phyloP scores from a whole-genome alignment of 495 filamentous ascomycete genomes.

The Mycothermus thermophilus region DNA sequence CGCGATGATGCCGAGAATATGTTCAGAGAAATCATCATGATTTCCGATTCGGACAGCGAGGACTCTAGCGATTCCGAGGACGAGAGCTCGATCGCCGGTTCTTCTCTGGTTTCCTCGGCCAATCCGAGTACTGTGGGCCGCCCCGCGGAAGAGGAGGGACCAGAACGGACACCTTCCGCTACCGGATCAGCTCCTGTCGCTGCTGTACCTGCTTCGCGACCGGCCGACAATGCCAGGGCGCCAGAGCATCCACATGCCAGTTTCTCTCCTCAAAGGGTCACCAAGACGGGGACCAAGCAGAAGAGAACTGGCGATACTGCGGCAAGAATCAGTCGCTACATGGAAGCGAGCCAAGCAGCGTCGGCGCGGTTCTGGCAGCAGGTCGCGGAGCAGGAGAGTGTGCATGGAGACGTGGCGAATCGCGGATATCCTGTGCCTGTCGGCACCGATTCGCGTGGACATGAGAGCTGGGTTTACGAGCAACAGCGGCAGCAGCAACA shows the following conservation, averaged over 20 bases:
- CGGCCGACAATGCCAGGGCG: background rate
- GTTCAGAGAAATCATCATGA: conserved; percentile 66
- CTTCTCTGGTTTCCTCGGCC: too few relatives aligned
- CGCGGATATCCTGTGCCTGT: too few relatives aligned
- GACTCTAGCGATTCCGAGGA: conserved; percentile 29
- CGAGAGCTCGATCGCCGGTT: conserved; percentile 10
- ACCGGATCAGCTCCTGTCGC: background rate
- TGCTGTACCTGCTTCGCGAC: background rate
- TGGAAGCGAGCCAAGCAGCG: conserved; percentile 22
- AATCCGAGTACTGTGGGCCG: too few relatives aligned
- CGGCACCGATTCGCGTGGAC: too few relatives aligned
- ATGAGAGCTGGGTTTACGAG: background rate
- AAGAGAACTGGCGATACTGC: conserved; percentile 16
- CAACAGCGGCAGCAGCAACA: conserved; percentile 1
- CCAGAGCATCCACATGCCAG: background rate
- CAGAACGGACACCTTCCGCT: background rate
- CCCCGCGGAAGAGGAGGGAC: too few relatives aligned
- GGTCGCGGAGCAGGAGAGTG: conserved; percentile 18
- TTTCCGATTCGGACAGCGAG: conserved; percentile 64
- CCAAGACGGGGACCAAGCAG: conserved; percentile 14
- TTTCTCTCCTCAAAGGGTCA: conserved; percentile 7
- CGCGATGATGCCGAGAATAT: conserved; percentile 64
- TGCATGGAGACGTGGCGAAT: conserved; percentile 3
- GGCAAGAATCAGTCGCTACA: conserved; percentile 30
- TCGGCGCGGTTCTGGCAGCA: conserved; percentile 23